Conservation (phyloP, 2,329 filamentous ascomycete genomes). For the Arthrobotrys iridis region DNA sequence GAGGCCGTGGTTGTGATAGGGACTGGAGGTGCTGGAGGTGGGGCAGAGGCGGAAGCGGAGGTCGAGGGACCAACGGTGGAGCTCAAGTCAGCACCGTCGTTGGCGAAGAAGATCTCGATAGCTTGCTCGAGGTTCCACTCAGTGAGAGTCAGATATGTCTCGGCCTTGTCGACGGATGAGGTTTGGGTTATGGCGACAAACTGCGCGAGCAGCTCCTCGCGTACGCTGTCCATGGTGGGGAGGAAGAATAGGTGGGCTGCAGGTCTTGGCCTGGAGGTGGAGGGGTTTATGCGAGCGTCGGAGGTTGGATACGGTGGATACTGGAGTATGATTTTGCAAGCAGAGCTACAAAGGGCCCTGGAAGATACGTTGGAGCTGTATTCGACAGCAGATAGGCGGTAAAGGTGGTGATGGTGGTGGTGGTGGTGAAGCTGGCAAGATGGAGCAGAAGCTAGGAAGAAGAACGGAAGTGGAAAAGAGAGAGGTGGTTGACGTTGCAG, state of each 20-base stretch:
- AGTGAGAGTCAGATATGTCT: constrained; percentile 84
- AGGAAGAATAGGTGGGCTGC: background rate
- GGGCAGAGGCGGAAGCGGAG: constrained; percentile 61
- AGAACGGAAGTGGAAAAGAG: background rate
- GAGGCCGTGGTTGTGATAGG: constrained; percentile 35
- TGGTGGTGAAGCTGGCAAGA: background rate
- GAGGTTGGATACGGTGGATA: constrained; percentile 1
- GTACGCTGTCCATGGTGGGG: constrained; percentile 67
- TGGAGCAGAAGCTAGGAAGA: background rate
- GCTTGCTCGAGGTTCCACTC: constrained; percentile 85
- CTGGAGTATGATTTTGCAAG: background rate
- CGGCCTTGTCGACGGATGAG: constrained; percentile 74
- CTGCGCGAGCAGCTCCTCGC: constrained; percentile 72
- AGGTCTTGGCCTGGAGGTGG: constrained; percentile 3
- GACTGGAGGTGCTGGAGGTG: constrained; percentile 60
- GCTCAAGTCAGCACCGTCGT: constrained; percentile 73
- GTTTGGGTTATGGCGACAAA: constrained; percentile 82
- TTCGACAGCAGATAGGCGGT: background rate
- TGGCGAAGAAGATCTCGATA: constrained; percentile 89
- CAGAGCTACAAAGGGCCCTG: background rate
- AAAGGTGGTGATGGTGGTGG: background rate
- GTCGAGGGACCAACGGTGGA: constrained; percentile 58
- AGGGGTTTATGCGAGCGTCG: background rate
- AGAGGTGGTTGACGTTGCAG: constrained; percentile 2
- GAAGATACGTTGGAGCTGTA: background rate